Evolutionary conservation across 2,329 filamentous ascomycete genomes (phyloP).

Genomic region (Claviceps digitariae): DNA sequence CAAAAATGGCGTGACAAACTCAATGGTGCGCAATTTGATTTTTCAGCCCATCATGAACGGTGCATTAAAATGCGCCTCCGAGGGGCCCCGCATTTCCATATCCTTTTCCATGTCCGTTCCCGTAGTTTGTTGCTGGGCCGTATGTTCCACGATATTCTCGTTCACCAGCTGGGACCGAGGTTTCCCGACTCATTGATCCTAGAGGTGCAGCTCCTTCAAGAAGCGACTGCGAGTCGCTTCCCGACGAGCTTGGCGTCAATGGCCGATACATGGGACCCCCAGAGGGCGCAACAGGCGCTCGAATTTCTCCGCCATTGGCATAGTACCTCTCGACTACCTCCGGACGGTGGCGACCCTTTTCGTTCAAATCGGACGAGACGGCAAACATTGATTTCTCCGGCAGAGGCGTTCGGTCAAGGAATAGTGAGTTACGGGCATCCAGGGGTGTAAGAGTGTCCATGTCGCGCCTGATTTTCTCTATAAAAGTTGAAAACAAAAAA

Average conservation of each 20-base stretch:
- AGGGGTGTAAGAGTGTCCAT: constrained; percentile 74
- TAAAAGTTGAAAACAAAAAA: not conserved
- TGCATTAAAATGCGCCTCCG: not conserved
- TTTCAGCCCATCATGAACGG: not conserved
- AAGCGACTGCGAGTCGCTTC: constrained; percentile 25
- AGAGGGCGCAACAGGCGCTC: constrained; percentile 11
- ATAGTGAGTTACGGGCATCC: constrained; percentile 74
- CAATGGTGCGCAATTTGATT: not conserved
- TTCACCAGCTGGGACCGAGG: not conserved
- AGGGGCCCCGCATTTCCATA: not conserved
- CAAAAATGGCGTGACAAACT: not conserved
- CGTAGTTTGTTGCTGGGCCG: constrained; percentile 9
- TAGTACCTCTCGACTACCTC: constrained; percentile 21
- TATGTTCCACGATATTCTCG: constrained; percentile 7
- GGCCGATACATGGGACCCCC: constrained; percentile 21
- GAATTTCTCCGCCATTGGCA: constrained; percentile 11
- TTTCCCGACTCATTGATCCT: constrained; percentile 13
- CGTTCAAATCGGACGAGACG: constrained; percentile 25
- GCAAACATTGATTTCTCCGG: constrained; percentile 29
- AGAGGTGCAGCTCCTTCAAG: constrained; percentile 27
- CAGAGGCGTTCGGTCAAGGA: constrained; percentile 43
- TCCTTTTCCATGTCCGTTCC: constrained; percentile 5
- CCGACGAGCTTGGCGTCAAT: constrained; percentile 25
- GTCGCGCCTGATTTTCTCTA: constrained; percentile 66
- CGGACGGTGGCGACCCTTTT: constrained; percentile 18